These are phyloP conservation scores for Prunus fruticosa DNA, from an alignment of 306 rosid genomes.

Conservation along the genomic window DNA sequence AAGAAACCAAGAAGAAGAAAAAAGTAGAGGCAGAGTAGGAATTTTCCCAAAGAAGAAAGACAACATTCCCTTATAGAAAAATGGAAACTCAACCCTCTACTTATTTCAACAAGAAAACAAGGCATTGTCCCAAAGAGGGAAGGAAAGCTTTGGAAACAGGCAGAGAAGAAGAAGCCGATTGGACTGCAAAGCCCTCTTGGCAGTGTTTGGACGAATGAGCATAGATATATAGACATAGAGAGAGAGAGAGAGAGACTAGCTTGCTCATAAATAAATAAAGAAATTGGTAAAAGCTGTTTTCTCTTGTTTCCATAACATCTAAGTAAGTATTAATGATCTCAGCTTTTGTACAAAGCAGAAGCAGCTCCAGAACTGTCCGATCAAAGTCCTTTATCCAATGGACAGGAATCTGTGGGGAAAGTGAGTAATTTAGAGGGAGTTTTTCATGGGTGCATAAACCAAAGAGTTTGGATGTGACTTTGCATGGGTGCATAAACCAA, in stretches of 20 bases:
- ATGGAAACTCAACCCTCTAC: conserved; percentile 24
- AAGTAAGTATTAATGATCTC: conserved; percentile 33
- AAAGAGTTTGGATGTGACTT: conserved; percentile 49
- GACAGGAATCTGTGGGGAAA: conserved; percentile 2
- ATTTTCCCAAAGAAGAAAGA: conserved; percentile 47
- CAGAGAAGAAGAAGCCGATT: conserved; percentile 49
- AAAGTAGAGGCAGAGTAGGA: background rate
- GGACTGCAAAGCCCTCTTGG: conserved; percentile 42
- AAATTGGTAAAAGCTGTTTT: background rate
- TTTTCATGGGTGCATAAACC: conserved; percentile 30
- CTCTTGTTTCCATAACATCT: conserved; percentile 1
- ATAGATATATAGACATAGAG: background rate
- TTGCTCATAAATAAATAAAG: conserved; percentile 7
- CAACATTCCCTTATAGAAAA: conserved; percentile 35
- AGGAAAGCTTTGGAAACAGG: conserved; percentile 15
- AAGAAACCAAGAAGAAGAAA: conserved; percentile 9
- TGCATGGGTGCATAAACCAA: conserved; percentile 41
- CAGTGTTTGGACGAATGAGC: conserved; percentile 48
- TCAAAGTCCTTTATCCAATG: background rate
- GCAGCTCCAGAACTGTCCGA: conserved; percentile 29
- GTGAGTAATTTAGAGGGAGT: conserved; percentile 23
- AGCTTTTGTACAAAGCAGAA: conserved; percentile 20
- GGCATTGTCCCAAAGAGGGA: conserved; percentile 25
- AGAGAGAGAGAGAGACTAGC: background rate
- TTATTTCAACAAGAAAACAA: conserved; percentile 18